These are phyloP conservation scores for Bruguiera sexangula DNA, from an alignment of 345 rosid species.

Conservation along the genomic window DNA sequence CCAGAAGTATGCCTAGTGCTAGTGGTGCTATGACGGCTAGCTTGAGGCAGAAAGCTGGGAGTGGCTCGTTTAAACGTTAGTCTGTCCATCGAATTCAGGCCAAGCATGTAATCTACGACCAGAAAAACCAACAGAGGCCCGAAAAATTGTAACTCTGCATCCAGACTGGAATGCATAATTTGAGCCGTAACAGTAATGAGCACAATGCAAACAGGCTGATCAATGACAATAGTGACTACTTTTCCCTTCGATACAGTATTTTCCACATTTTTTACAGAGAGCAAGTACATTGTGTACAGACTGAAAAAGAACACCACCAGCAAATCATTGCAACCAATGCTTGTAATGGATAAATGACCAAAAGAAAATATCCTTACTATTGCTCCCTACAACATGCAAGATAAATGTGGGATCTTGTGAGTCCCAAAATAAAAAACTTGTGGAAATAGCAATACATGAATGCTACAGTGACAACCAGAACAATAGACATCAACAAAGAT, in stretches of 20 bases:
- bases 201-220: not conserved
- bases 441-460: constrained; percentile 7
- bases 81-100: too few relatives aligned
- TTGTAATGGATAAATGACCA: not conserved
- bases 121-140: too few relatives aligned
- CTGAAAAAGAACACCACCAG: not conserved
- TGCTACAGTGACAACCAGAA: not conserved
- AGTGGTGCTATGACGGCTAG: too few relatives aligned
- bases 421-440: constrained; percentile 20
- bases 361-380: constrained; percentile 5
- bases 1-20: too few relatives aligned
- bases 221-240: not conserved
- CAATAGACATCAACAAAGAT: not conserved
- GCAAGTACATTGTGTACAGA: not conserved
- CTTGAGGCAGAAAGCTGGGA: too few relatives aligned
- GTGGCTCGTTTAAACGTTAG: too few relatives aligned
- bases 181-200: too few relatives aligned
- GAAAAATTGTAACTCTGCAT: too few relatives aligned
- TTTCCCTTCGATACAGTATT: not conserved
- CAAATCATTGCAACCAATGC: constrained; percentile 5
- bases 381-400: constrained; percentile 9
- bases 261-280: not conserved
- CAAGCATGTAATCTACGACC: too few relatives aligned
- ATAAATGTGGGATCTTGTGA: constrained; percentile 11
- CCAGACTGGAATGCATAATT: too few relatives aligned